Percentiles rank a stretch among this genome's conserved stretches.
phyloP scores from a whole-genome alignment of 2,329 filamentous ascomycete genomes.

The Phaeoacremonium minimum region DNA sequence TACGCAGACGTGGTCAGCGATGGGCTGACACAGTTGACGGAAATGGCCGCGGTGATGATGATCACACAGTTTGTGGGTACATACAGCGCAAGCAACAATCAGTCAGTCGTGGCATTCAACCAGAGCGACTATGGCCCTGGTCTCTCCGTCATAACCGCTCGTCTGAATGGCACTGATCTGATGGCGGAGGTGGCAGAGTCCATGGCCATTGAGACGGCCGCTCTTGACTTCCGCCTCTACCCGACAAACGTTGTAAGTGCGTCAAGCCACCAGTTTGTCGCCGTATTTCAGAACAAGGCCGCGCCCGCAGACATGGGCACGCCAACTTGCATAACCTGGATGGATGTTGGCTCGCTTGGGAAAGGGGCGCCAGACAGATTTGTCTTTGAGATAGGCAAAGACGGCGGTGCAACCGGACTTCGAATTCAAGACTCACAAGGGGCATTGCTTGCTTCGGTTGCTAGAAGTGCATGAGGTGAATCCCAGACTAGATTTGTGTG shows the following conservation, averaged over 20 bases:
- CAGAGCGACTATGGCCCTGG: slow-evolving; percentile 16
- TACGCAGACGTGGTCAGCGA: slow-evolving; percentile 25
- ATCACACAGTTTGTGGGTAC: slow-evolving; percentile 11
- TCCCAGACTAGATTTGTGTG: too few species aligned
- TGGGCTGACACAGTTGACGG: slow-evolving; percentile 9
- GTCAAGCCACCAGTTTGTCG: slow-evolving; percentile 19
- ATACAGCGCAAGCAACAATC: slow-evolving; percentile 2
- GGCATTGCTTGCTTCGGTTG: too few species aligned
- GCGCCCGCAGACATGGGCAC: slow-evolving; percentile 23
- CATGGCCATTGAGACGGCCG: slow-evolving; percentile 11
- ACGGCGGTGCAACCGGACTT: too few species aligned
- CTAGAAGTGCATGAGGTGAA: too few species aligned
- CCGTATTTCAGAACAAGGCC: slow-evolving; percentile 22
- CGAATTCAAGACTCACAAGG: too few species aligned
- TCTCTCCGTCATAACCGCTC: slow-evolving; percentile 15
- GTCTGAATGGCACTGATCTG: slow-evolving; percentile 10
- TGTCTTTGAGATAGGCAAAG: slow-evolving; percentile 4
- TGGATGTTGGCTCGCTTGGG: neutral
- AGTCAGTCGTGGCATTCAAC: slow-evolving; percentile 6
- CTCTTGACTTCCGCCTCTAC: slow-evolving; percentile 23
- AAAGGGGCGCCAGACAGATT: neutral
- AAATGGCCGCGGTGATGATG: slow-evolving; percentile 11
- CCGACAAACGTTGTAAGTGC: slow-evolving; percentile 19
- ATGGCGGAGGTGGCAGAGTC: slow-evolving; percentile 12
- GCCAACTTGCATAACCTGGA: slow-evolving; percentile 27